Evolutionary conservation across 768 basidiomycete genomes (phyloP).

Genomic region (Suillus brevipes): DNA sequence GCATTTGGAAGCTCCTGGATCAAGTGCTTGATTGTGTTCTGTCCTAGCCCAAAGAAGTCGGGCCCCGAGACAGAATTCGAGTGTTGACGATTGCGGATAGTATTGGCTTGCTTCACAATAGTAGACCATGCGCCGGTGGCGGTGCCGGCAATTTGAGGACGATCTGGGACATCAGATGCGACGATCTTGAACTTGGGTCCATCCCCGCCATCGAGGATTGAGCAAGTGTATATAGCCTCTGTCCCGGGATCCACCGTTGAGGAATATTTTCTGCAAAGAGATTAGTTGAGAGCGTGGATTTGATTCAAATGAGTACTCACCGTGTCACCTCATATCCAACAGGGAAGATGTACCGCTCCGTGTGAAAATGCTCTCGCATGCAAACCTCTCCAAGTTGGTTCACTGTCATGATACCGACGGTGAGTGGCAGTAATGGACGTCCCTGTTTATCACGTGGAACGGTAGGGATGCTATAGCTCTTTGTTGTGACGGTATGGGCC

Average conservation of each 20-base stretch:
- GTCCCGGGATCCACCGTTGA: conserved; percentile 67
- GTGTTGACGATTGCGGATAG: conserved; percentile 77
- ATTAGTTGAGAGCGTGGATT: conserved; percentile 7
- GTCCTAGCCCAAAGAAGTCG: conserved; percentile 84
- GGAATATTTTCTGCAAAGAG: conserved; percentile 61
- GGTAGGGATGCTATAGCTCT: conserved; percentile 74
- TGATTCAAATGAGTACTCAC: conserved; percentile 37
- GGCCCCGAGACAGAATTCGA: conserved; percentile 87
- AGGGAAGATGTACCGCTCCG: conserved; percentile 86
- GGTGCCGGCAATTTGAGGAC: conserved; percentile 79
- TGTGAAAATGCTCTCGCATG: conserved; percentile 83
- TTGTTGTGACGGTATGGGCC: conserved; percentile 77
- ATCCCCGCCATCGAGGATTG: conserved; percentile 82
- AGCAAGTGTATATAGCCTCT: conserved; percentile 79
- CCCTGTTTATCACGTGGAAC: conserved; percentile 74
- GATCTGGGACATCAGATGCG: conserved; percentile 67
- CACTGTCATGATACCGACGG: conserved; percentile 87
- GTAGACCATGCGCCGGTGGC: conserved; percentile 86
- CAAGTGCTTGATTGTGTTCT: conserved; percentile 87
- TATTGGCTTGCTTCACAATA: conserved; percentile 81
- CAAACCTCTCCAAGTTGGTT: conserved; percentile 73
- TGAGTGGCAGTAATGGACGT: conserved; percentile 72
- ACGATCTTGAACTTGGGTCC: conserved; percentile 86
- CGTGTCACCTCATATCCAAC: conserved; percentile 83
- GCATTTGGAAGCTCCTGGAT: conserved; percentile 84